Evolutionary conservation across 345 rosid species (phyloP), one percentile per base, ranked within the genome.

Genomic region (Mallotus nudiflorus): DNA sequence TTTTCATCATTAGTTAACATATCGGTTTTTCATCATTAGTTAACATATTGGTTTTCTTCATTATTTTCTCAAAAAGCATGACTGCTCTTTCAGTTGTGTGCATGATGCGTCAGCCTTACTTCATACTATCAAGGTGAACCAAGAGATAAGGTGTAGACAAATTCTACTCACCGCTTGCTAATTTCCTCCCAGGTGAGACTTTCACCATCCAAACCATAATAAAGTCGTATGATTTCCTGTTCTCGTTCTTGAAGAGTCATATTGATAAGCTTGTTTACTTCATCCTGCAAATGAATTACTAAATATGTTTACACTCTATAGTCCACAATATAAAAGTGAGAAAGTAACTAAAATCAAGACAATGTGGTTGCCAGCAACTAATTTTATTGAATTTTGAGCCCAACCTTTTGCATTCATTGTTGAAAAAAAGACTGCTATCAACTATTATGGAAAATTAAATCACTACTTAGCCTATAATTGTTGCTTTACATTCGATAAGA

Each of bases 161-260:
- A 33, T 11, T 37, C 44, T 29, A 76, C 87, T 83, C 72, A 92
- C 99, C 96, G 87, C 80, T 92, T 95, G 68, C 99, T 95, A 54
- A 95, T 95, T 75, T 95, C 97, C 82, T 92, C 97, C 96, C 97
- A 89, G n/a, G 97, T 88, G 71, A 92, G 96, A 77, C 89, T 80
- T 86, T 86, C 91, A 5, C 83, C 80, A 75, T 85, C 96, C 37
- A 90, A 82, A 62, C 97, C 97, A 55, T 91, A 78, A 82, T 95
- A 95, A 66, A 92, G 91, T 25, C 92, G 87, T 24, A 95, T 83
- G 20, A 95, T 95, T 70, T 95, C 93, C 78, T 77, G 83, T 65
- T 95, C 99, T 22, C 99, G 81, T 75, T 82, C 86, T 71, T 70
- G 77, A 8, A 95, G 96, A 20, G 92, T 76, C 74, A 57, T 63